These are phyloP conservation scores for Mycena kentingensis DNA, from an alignment of 768 basidiomycete genomes.

Conservation along the genomic window DNA sequence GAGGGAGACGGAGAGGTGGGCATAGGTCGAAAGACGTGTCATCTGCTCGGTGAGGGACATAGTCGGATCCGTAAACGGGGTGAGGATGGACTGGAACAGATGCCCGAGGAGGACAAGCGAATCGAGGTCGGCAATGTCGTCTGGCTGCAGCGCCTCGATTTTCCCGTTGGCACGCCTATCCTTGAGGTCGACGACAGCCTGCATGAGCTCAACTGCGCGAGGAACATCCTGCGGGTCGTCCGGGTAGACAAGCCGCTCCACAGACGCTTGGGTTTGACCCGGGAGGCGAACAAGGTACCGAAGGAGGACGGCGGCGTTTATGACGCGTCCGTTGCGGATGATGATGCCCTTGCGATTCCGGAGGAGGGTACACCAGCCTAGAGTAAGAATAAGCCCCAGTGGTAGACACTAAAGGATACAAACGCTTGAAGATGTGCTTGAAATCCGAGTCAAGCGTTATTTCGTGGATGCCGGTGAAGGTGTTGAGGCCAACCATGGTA, in stretches of 20 bases:
- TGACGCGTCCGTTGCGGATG: constrained; percentile 4
- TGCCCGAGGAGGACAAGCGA: constrained; percentile 15
- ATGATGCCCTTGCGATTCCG: not conserved
- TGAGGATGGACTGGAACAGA: constrained; percentile 13
- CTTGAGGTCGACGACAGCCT: constrained; percentile 4
- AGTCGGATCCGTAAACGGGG: constrained; percentile 26
- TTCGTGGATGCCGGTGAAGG: constrained; percentile 8
- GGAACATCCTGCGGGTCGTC: constrained; percentile 37
- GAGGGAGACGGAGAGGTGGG: constrained; percentile 28
- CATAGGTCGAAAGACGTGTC: constrained; percentile 24
- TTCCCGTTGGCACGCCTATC: not conserved
- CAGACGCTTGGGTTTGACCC: not conserved
- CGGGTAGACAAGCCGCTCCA: not conserved
- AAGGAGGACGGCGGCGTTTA: constrained; percentile 1
- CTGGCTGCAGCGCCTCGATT: not conserved
- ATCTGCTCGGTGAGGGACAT: constrained; percentile 32
- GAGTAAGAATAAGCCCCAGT: constrained; percentile 1
- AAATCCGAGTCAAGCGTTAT: constrained; percentile 22
- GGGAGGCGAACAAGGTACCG: constrained; percentile 3
- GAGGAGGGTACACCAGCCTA: constrained; percentile 5
- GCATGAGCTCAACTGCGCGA: constrained; percentile 30
- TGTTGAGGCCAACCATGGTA: constrained; percentile 17
- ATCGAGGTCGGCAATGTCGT: not conserved
- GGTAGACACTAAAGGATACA: constrained; percentile 15
- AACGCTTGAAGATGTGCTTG: constrained; percentile 23